Evolutionary conservation across 371 early-diverging fungal genomes (phyloP).

Genomic region (Mortierella sp.): DNA sequence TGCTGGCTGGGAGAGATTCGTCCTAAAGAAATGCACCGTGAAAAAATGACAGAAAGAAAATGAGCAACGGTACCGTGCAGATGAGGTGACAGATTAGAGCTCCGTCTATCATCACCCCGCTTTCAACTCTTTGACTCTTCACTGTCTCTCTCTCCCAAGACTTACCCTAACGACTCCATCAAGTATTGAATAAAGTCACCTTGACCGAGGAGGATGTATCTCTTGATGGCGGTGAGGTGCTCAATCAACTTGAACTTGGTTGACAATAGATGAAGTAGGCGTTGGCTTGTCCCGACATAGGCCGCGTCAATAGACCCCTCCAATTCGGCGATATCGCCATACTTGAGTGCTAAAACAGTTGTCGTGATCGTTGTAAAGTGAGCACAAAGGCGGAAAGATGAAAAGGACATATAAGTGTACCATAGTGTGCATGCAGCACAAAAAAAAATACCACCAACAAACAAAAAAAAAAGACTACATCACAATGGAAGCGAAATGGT

Average conservation of each 20-base stretch:
- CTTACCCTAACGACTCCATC: conserved; percentile 87
- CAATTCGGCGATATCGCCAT: conserved; percentile 79
- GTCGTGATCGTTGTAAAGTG: conserved; percentile 6
- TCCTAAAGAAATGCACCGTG: conserved; percentile 36
- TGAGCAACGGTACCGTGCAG: neutral
- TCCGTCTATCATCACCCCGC: neutral
- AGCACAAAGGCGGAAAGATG: neutral
- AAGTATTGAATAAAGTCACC: conserved; percentile 96
- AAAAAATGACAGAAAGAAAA: neutral
- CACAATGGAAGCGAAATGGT: neutral
- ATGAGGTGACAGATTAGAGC: conserved; percentile 5
- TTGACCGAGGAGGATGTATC: conserved; percentile 93
- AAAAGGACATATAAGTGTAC: neutral
- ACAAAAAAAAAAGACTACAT: neutral
- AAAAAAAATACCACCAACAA: neutral
- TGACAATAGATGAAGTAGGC: conserved; percentile 80
- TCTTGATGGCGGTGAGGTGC: conserved; percentile 88
- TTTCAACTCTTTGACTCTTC: neutral
- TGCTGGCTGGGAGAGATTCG: conserved; percentile 81
- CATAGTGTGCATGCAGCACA: neutral
- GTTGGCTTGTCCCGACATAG: conserved; percentile 78
- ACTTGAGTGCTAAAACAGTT: conserved; percentile 64
- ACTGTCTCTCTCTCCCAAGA: neutral
- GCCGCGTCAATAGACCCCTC: conserved; percentile 83
- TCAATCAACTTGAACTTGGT: conserved; percentile 85